Base-by-base conservation (phyloP, 768 basidiomycete species). In the Dentipellis sp. region DNA sequence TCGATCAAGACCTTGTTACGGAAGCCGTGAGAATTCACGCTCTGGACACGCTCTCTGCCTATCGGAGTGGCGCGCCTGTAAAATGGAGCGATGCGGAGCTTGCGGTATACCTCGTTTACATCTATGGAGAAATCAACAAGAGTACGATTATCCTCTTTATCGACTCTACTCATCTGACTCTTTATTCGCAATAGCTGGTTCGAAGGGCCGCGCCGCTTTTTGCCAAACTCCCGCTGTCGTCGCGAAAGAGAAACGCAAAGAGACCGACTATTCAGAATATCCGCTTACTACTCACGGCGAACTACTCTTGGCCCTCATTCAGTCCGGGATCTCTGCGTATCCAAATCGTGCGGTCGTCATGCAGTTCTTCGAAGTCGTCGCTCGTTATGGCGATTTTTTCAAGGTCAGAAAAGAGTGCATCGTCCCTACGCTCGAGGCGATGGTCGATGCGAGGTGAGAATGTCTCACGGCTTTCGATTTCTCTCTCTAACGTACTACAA, bases 331-430 rank as follows among this genome's bases (percentile, higher is more conserved):
- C 54, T 83, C 85, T 12, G 75, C 78, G 4, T 94, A 86, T 71
- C 93, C 91, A 6, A 88, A 94, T 70, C 83, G 84, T 34, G 78
- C 84, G 11, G 94, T 97, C 17, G 76, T 81, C 8, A 77, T 94
- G 69, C 93, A 95, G 65, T 94, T 91, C 69, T 97, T 97, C 61
- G 97, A 99, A 71, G 88, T 90, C 4, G 80, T 80, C 10, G 81
- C 90, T n/a, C 82, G 97, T 50, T 99, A 98, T 67, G 81, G 83
- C 37, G 97, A 98, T 64, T 98, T 99, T 69, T 98, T 97, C 83
- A 93, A 90, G 69, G 84, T 94, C 21, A 84, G 92, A 59, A 90
- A 86, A 63, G 88, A 91, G 56, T 91, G 85, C 63, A 90, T 97
- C 53, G 75, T 91, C 62, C 90, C 91, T 1, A 81, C 91, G 1